Evolutionary conservation across 345 rosid species (phyloP).

Genomic region (Ricinus communis): DNA sequence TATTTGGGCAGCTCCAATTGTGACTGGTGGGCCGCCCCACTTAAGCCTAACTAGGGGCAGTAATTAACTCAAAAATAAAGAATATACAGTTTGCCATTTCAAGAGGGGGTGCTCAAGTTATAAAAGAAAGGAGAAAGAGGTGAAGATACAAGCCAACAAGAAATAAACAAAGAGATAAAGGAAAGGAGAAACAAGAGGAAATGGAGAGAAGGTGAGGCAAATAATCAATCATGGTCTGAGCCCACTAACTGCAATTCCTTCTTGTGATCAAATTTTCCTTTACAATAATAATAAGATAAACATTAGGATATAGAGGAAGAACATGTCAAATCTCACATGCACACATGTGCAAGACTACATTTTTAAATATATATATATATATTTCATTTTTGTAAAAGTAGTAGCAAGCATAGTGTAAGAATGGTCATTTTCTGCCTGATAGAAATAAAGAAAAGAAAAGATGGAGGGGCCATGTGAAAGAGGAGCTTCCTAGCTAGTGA

Average conservation of each 20-base stretch:
- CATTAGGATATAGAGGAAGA: not conserved
- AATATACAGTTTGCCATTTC: not conserved
- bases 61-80: too few relatives aligned
- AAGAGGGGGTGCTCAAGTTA: not conserved
- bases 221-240: slow-evolving; percentile 5
- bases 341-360: slow-evolving; percentile 8
- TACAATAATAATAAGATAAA: not conserved
- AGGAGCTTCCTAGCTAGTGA: slow-evolving; percentile 12
- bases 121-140: not conserved
- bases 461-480: slow-evolving; percentile 15
- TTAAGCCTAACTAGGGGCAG: too few relatives aligned
- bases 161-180: not conserved
- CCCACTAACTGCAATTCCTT: slow-evolving; percentile 8
- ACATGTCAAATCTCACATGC: slow-evolving; percentile 15
- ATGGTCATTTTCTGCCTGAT: not conserved
- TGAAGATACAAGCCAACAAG: not conserved
- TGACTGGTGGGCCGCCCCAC: too few relatives aligned
- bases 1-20: not conserved
- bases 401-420: too few relatives aligned
- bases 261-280: too few relatives aligned
- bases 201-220: slow-evolving; percentile 13
- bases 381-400: too few relatives aligned
- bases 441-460: not conserved
- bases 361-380: not conserved
- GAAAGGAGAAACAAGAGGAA: slow-evolving; percentile 14